These are phyloP conservation scores for Kurtzmaniella quercitrusa DNA, from an alignment of 1,139 yeast genomes.

Conservation along the genomic window DNA sequence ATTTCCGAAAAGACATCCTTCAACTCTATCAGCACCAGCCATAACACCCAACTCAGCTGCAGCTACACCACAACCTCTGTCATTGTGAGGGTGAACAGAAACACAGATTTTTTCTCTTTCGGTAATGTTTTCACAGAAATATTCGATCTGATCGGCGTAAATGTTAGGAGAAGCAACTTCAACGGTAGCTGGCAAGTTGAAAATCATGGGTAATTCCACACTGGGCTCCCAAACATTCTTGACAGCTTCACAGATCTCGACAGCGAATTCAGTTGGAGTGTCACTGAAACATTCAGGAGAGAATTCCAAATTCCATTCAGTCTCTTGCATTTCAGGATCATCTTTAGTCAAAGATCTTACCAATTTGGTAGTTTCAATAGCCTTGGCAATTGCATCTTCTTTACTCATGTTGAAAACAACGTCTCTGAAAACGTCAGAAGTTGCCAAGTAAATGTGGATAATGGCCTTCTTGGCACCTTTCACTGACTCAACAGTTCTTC, in stretches of 20 bases:
- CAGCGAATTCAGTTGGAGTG: slow-evolving; percentile 40
- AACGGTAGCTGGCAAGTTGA: slow-evolving; percentile 48
- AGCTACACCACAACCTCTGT: slow-evolving; percentile 50
- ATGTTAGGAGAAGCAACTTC: slow-evolving; percentile 47
- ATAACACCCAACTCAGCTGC: slow-evolving; percentile 46
- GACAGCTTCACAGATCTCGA: slow-evolving; percentile 45
- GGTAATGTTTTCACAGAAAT: slow-evolving; percentile 37
- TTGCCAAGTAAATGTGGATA: slow-evolving; percentile 46
- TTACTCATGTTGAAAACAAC: slow-evolving; percentile 43
- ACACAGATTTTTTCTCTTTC: slow-evolving; percentile 44
- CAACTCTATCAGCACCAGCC: slow-evolving; percentile 51
- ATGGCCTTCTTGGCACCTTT: slow-evolving; percentile 46
- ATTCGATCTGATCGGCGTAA: slow-evolving; percentile 51
- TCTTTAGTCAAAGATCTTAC: slow-evolving; percentile 43
- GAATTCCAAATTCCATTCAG: slow-evolving; percentile 44
- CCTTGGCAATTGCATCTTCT: slow-evolving; percentile 39
- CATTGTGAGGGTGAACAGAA: slow-evolving; percentile 47
- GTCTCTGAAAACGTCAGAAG: slow-evolving; percentile 44
- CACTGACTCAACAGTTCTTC: slow-evolving; percentile 44
- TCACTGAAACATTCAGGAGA: slow-evolving; percentile 48
- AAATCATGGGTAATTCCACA: slow-evolving; percentile 38
- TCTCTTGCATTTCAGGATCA: slow-evolving; percentile 33
- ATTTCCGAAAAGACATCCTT: slow-evolving; percentile 48
- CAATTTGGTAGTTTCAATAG: slow-evolving; percentile 39
- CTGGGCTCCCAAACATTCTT: slow-evolving; percentile 46